Percentiles rank a stretch among this genome's conserved stretches.
Conservation (phyloP, 2,329 filamentous ascomycete genomes). For the Beauveria brongniartii region DNA sequence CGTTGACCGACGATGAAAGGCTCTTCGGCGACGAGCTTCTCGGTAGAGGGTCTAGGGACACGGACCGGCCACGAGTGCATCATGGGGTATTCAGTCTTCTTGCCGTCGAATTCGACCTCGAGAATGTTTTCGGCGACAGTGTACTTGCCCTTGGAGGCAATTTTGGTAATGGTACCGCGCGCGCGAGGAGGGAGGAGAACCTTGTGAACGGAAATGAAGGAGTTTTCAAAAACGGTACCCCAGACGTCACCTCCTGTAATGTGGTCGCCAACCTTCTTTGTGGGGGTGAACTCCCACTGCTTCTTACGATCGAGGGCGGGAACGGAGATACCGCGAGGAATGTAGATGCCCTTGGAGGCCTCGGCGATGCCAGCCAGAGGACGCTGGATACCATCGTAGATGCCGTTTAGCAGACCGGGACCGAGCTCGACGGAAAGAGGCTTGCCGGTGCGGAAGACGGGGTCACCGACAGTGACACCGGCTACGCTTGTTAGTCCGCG, state of each 20-base stretch:
- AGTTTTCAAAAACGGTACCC: slow-evolving; percentile 93
- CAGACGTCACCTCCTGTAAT: slow-evolving; percentile 95
- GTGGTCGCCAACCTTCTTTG: slow-evolving; percentile 91
- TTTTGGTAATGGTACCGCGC: slow-evolving; percentile 83
- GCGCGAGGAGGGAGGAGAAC: slow-evolving; percentile 87
- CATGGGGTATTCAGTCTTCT: slow-evolving; percentile 91
- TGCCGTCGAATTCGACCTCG: slow-evolving; percentile 94
- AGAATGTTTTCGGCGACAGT: slow-evolving; percentile 90
- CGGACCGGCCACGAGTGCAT: slow-evolving; percentile 99
- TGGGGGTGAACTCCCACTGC: slow-evolving; percentile 94
- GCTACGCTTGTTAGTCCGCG: slow-evolving; percentile 41
- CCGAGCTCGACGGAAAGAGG: slow-evolving; percentile 95
- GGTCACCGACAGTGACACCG: slow-evolving; percentile 92
- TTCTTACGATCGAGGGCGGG: slow-evolving; percentile 82
- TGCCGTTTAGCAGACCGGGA: slow-evolving; percentile 94
- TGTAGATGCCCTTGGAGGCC: slow-evolving; percentile 83
- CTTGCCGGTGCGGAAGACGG: slow-evolving; percentile 84
- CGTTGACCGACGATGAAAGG: slow-evolving; percentile 96
- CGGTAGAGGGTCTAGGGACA: slow-evolving; percentile 83
- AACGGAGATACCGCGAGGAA: slow-evolving; percentile 84
- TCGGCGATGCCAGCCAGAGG: slow-evolving; percentile 79
- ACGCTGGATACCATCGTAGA: slow-evolving; percentile 98
- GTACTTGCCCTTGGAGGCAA: slow-evolving; percentile 83
- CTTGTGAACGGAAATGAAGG: slow-evolving; percentile 85
- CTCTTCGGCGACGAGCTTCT: slow-evolving; percentile 81